Conservation (phyloP, 306 rosid species). For the Crataegus laevigata region DNA sequence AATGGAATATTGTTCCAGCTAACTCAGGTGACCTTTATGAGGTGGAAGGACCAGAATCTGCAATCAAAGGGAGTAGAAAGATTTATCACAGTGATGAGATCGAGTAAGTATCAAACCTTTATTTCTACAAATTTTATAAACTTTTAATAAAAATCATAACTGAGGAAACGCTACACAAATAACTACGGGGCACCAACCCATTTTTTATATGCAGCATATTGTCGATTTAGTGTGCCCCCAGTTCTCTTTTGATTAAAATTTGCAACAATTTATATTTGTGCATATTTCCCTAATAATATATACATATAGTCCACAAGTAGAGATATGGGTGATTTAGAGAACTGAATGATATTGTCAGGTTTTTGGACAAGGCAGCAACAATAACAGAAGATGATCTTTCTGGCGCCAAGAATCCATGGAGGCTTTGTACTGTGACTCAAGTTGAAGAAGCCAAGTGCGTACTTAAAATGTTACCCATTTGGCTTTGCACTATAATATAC, state of each 20-base stretch:
- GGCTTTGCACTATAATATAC: slow-evolving; percentile 74
- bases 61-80: slow-evolving; percentile 38
- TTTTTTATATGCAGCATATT: no score
- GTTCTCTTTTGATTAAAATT: no score
- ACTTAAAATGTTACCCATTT: slow-evolving; percentile 61
- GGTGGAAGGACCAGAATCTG: slow-evolving; percentile 27
- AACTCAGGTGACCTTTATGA: slow-evolving; percentile 38
- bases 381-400: slow-evolving; percentile 11
- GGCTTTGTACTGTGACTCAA: slow-evolving; percentile 58
- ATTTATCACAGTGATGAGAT: slow-evolving; percentile 48
- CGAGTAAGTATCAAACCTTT: slow-evolving; percentile 29
- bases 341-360: not conserved
- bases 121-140: not conserved
- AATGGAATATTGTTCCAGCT: slow-evolving; percentile 27
- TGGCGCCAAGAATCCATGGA: slow-evolving; percentile 40
- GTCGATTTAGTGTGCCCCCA: no score
- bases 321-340: no score
- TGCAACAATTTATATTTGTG: no score
- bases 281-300: no score
- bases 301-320: no score
- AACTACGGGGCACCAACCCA: no score
- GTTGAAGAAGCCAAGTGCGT: slow-evolving; percentile 81
- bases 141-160: no score
- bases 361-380: slow-evolving; percentile 33
- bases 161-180: no score